phyloP scores from a whole-genome alignment of 768 basidiomycete species.

The Crassisporium funariophilum region DNA sequence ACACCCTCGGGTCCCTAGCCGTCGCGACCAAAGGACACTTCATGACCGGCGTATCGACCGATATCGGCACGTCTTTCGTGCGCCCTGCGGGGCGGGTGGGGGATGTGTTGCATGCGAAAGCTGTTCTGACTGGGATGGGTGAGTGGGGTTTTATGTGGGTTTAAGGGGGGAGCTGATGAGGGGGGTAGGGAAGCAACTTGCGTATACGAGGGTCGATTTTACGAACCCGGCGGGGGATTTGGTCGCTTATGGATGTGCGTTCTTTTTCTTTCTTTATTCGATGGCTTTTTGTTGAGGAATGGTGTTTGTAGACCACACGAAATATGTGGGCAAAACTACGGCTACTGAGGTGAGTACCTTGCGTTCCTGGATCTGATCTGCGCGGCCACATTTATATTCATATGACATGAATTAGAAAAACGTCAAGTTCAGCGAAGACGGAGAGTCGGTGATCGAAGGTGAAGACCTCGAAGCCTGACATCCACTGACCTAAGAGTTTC shows the following conservation, averaged over 20 bases:
- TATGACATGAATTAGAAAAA: slow-evolving; percentile 51
- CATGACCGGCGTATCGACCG: slow-evolving; percentile 88
- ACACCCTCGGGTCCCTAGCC: slow-evolving; percentile 84
- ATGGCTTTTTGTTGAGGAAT: not conserved
- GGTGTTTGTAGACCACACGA: slow-evolving; percentile 68
- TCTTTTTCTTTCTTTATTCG: slow-evolving; percentile 1
- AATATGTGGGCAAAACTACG: slow-evolving; percentile 77
- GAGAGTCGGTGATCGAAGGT: slow-evolving; percentile 69
- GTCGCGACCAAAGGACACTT: slow-evolving; percentile 79
- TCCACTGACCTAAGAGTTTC: too few species aligned
- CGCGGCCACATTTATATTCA: not conserved
- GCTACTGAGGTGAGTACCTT: slow-evolving; percentile 38
- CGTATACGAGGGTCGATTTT: slow-evolving; percentile 83
- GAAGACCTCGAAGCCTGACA: slow-evolving; percentile 45
- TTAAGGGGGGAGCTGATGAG: too few species aligned
- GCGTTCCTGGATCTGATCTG: not conserved
- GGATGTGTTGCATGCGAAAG: slow-evolving; percentile 65
- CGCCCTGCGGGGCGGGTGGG: slow-evolving; percentile 74
- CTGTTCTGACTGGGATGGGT: slow-evolving; percentile 74
- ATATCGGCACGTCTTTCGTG: slow-evolving; percentile 78
- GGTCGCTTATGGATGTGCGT: slow-evolving; percentile 77
- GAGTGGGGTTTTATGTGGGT: slow-evolving; percentile 7
- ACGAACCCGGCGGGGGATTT: slow-evolving; percentile 62
- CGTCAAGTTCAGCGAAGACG: slow-evolving; percentile 79
- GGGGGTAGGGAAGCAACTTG: slow-evolving; percentile 69